Conservation (phyloP, 345 rosid species). For the Hibiscus mutabilis region DNA sequence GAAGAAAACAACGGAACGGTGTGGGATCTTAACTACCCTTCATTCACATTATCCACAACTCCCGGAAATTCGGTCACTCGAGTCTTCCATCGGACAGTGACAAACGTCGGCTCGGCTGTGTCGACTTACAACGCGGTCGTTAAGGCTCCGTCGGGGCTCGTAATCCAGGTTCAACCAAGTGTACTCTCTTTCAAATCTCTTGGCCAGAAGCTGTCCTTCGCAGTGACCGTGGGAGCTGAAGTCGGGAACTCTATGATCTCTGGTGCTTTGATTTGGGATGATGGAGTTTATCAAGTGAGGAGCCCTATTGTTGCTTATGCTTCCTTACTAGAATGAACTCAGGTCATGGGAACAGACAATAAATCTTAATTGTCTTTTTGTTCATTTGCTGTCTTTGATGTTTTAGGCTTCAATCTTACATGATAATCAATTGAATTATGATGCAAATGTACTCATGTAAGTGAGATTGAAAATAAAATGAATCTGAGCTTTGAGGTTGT, state of each 20-base stretch:
- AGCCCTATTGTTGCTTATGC: not conserved
- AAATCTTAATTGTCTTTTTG: not conserved
- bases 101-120: slow-evolving; percentile 28
- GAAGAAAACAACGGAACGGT: slow-evolving; percentile 1
- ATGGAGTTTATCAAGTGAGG: slow-evolving; percentile 19
- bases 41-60: slow-evolving; percentile 19
- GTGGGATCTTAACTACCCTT: slow-evolving; percentile 41
- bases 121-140: slow-evolving; percentile 23
- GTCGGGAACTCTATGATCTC: slow-evolving; percentile 6
- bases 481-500: not conserved
- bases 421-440: not conserved
- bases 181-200: slow-evolving; percentile 20
- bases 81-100: slow-evolving; percentile 27
- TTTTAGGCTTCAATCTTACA: not conserved
- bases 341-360: not conserved
- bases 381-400: not conserved
- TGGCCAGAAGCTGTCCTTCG: slow-evolving; percentile 19
- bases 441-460: not conserved
- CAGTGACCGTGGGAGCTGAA: slow-evolving; percentile 17
- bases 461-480: not conserved
- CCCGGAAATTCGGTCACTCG: not conserved
- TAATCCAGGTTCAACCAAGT: slow-evolving; percentile 23
- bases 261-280: slow-evolving; percentile 32
- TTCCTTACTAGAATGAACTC: not conserved
- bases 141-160: slow-evolving; percentile 16